These are phyloP conservation scores for Xylaria sp. DNA, from an alignment of 2,329 filamentous ascomycete species.

Conservation along the genomic window DNA sequence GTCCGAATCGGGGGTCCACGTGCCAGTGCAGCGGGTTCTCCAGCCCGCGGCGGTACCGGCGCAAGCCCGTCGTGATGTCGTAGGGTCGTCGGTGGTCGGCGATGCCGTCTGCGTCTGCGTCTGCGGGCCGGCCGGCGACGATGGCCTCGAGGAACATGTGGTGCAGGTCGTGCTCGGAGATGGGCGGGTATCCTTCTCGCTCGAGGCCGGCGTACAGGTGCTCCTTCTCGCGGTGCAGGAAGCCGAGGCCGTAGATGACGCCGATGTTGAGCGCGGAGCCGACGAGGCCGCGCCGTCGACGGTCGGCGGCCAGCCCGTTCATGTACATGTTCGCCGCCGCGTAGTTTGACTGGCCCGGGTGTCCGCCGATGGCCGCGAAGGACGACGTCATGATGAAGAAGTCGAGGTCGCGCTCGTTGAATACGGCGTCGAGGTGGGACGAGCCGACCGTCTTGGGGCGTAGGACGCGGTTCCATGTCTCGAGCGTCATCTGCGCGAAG, in stretches of 20 bases:
- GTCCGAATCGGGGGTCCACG: constrained; percentile 56
- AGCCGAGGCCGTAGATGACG: constrained; percentile 58
- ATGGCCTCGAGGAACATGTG: constrained; percentile 65
- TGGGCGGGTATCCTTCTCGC: constrained; percentile 58
- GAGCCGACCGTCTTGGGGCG: constrained; percentile 56
- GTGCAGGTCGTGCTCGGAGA: constrained; percentile 63
- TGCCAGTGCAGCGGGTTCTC: constrained; percentile 56
- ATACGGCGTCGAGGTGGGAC: constrained; percentile 53
- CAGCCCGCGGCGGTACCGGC: constrained; percentile 51
- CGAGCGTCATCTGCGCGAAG: constrained; percentile 55
- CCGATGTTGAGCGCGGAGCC: constrained; percentile 59
- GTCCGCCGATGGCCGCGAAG: constrained; percentile 58
- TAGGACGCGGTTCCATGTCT: constrained; percentile 54
- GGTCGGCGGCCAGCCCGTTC: constrained; percentile 56
- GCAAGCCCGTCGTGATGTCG: constrained; percentile 56
- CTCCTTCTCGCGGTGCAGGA: constrained; percentile 56
- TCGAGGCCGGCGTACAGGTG: constrained; percentile 55
- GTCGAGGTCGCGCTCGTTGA: constrained; percentile 51
- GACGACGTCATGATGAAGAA: constrained; percentile 62
- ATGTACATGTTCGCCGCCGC: constrained; percentile 61
- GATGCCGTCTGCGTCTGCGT: background rate
- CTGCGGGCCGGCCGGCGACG: constrained; percentile 52
- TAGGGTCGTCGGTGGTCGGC: constrained; percentile 35
- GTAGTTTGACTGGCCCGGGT: constrained; percentile 59
- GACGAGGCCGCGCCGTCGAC: constrained; percentile 51